Conservation (phyloP, 768 basidiomycete species). For the Cyclocybe aegerita region DNA sequence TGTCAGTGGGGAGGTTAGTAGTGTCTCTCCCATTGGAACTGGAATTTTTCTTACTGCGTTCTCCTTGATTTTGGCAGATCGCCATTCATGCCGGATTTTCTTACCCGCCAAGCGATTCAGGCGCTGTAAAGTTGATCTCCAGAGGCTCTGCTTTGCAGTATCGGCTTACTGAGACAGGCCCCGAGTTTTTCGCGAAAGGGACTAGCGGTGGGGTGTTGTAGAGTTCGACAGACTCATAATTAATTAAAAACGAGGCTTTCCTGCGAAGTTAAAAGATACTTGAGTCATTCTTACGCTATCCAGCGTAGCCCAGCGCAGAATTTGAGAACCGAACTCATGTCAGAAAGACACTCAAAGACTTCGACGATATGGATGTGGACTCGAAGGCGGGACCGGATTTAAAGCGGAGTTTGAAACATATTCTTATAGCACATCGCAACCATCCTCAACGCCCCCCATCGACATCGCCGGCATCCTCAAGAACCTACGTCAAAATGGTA, state of each 20-base stretch:
- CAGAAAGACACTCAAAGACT: no score
- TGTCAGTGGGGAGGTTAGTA: conserved; percentile 72
- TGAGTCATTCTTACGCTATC: no score
- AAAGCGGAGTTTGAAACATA: conserved; percentile 16
- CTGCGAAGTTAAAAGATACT: no score
- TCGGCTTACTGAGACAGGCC: conserved; percentile 62
- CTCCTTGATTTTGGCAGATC: no score
- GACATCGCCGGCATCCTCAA: conserved; percentile 35
- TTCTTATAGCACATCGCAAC: neutral
- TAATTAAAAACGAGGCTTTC: no score
- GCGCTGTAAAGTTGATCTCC: conserved; percentile 41
- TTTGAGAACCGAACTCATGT: no score
- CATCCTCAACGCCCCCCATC: neutral
- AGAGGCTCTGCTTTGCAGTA: conserved; percentile 68
- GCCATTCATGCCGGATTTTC: conserved; percentile 60
- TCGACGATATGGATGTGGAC: neutral
- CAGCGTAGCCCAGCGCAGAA: no score
- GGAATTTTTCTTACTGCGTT: neutral
- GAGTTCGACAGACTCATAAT: no score
- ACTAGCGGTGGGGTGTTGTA: conserved; percentile 65
- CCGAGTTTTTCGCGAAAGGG: conserved; percentile 72
- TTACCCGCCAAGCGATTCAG: conserved; percentile 23
- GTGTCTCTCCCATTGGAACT: neutral
- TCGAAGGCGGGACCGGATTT: conserved; percentile 10
- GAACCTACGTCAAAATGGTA: conserved; percentile 50